phyloP scores from a whole-genome alignment of 2,329 filamentous ascomycete genomes.

The Penicillium paneum region DNA sequence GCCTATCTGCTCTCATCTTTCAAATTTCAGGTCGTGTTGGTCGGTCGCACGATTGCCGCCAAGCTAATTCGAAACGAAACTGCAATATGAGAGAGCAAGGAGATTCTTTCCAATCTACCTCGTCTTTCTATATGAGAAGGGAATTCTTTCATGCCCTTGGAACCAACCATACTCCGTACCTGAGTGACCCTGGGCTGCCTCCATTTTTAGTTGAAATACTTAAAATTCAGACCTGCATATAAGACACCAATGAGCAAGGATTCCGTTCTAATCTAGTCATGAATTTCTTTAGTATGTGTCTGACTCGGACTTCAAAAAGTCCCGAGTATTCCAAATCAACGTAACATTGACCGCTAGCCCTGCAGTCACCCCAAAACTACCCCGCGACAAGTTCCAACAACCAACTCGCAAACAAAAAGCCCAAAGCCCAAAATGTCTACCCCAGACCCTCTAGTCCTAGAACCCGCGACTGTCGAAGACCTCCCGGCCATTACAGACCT shows the following conservation, averaged over 20 bases:
- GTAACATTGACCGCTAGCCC: neutral
- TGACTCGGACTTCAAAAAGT: neutral
- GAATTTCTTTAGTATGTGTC: neutral
- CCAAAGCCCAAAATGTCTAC: neutral
- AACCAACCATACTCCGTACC: constrained; percentile 30
- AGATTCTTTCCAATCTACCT: neutral
- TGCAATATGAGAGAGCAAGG: neutral
- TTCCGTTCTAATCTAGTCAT: neutral
- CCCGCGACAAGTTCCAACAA: neutral
- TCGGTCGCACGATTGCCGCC: neutral
- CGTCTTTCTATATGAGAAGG: constrained; percentile 4
- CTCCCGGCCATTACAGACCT: constrained; percentile 22
- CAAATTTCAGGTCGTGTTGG: neutral
- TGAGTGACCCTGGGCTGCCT: no score
- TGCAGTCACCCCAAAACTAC: neutral
- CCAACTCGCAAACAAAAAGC: neutral
- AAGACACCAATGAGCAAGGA: neutral
- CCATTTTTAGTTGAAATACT: neutral
- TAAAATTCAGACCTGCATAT: neutral
- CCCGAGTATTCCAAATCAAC: neutral
- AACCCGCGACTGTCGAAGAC: constrained; percentile 22
- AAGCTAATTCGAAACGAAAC: neutral
- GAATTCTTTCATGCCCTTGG: constrained; percentile 45
- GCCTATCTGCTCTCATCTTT: neutral
- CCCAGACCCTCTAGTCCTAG: constrained; percentile 2